Evolutionary conservation across 2,329 filamentous ascomycete species (phyloP), one percentile per base, ranked within the genome.

Genomic region (Aspergillus glaucus): DNA sequence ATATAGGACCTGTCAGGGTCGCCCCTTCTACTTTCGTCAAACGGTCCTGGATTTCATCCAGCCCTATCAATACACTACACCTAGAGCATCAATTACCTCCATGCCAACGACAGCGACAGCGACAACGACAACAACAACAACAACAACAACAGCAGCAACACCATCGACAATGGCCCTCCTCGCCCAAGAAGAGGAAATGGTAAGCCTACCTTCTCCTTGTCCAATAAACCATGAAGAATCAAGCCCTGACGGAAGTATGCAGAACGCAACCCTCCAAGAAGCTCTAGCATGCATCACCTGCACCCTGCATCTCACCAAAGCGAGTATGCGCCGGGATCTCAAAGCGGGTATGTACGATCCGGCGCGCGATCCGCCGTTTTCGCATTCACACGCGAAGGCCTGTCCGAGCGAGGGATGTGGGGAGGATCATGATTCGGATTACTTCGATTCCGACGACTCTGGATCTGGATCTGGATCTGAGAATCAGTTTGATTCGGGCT

Each of bases 201-300:
- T 47, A 34, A n/a, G 39, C 32, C 9, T 44, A 24, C 12, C n/a
- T 15, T 17, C 12, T 15, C 12, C 22, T 43, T 15, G 2, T 12
- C 41, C 24, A 28, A 15, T 10, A n/a, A 14, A 19, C 14, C 12
- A 28, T 17, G 26, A 17, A 21, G 17, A 15, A 9, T n/a, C 7
- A 26, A 22, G n/a, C 30, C n/a, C n/a, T 24, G 30, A 48, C 19
- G 14, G 7, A 14, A 17, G n/a, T 22, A 22, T 22, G 22, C 32
- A 52, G 53, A 50, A 45, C 15, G 26, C 22, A 43, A 51, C 59
- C 17, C 51, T 63, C 22, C 46, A 55, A 34, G 60, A 64, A 53
- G 62, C 61, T 28, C 52, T 65, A 3, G 30, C 49, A 37, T 65
- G 62, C 45, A 58, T 50, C 15, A 52, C 51, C 12, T 65, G 62